Evolutionary conservation across 257 asterid genomes (phyloP).

Genomic region (Perilla frutescens): DNA sequence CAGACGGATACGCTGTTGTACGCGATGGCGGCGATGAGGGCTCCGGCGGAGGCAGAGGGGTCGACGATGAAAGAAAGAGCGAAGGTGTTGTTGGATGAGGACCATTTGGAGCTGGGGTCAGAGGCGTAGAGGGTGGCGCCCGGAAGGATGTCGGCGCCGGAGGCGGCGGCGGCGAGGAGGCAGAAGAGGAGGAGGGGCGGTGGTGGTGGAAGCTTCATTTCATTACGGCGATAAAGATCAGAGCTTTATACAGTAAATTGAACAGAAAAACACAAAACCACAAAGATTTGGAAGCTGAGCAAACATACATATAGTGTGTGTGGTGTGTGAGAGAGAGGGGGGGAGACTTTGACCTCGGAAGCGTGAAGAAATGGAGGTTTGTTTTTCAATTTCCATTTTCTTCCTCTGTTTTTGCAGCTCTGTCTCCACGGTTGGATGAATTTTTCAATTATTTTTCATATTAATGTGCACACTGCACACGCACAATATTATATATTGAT

Average conservation of each 20-base stretch:
- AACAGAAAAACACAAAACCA: not conserved
- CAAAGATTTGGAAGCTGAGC: not conserved
- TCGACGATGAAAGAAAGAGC: conserved; percentile 41
- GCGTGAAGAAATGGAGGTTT: conserved; percentile 4
- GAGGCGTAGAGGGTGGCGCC: conserved; percentile 55
- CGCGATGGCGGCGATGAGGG: conserved; percentile 49
- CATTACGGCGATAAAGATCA: conserved; percentile 28
- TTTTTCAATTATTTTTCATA: not conserved
- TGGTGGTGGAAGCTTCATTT: conserved; percentile 36
- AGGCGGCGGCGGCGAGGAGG: conserved; percentile 34
- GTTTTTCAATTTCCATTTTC: not conserved
- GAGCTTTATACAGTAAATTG: conserved; percentile 11
- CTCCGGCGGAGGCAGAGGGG: conserved; percentile 38
- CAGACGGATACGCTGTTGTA: conserved; percentile 47
- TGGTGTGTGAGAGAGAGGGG: not conserved
- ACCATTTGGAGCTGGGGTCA: conserved; percentile 48
- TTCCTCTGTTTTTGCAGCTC: conserved; percentile 15
- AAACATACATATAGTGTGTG: conserved; percentile 14
- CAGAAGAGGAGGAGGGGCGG: conserved; percentile 25
- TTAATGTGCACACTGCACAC: too few species aligned
- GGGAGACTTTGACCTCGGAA: conserved; percentile 34
- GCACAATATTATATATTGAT: too few species aligned
- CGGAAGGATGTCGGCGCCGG: conserved; percentile 50
- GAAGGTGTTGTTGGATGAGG: conserved; percentile 50
- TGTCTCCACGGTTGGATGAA: not conserved